A percentile compares a stretch with the other conserved stretches of the same genome.
Evolutionary conservation across 148 eudicot species (phyloP).

Genomic region (Bassia scoparia): DNA sequence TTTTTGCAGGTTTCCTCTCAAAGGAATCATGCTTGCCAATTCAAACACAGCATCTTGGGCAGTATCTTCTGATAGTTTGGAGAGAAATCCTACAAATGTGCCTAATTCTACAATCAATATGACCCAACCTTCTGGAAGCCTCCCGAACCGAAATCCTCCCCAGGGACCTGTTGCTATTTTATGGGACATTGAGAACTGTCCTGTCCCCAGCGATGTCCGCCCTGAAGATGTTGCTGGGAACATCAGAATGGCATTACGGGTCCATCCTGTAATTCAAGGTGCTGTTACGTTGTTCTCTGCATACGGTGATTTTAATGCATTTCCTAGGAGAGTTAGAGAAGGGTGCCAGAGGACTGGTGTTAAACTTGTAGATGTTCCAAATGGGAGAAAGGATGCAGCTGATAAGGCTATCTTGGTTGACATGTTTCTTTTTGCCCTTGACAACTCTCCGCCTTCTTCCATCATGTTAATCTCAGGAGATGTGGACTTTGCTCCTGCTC

Average conservation of each 20-base stretch:
- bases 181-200: constrained; percentile 99
- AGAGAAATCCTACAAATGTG: constrained; percentile 30
- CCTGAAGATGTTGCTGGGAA: constrained; percentile 93
- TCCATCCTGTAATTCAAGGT: constrained; percentile 80
- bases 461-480: constrained; percentile 95
- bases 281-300: constrained; percentile 84
- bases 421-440: constrained; percentile 97
- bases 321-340: constrained; percentile 88
- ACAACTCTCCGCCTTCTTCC: constrained; percentile 86
- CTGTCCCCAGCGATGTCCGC: constrained; percentile 87
- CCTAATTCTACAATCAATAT: constrained; percentile 28
- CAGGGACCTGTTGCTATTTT: constrained; percentile 81
- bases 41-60: constrained; percentile 32
- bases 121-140: constrained; percentile 32
- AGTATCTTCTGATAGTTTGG: constrained; percentile 35
- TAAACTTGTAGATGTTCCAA: constrained; percentile 88
- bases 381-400: constrained; percentile 96
- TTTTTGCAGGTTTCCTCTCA: constrained; percentile 15
- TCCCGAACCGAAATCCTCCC: constrained; percentile 28
- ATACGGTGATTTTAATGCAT: constrained; percentile 86
- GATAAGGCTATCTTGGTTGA: constrained; percentile 98
- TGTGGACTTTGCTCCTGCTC: constrained; percentile 95
- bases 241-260: constrained; percentile 83
- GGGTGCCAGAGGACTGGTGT: constrained; percentile 98
- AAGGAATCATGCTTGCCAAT: constrained; percentile 36